These are phyloP conservation scores for Microdochium trichocladiopsis DNA, from an alignment of 2,329 filamentous ascomycete species.

Conservation along the genomic window DNA sequence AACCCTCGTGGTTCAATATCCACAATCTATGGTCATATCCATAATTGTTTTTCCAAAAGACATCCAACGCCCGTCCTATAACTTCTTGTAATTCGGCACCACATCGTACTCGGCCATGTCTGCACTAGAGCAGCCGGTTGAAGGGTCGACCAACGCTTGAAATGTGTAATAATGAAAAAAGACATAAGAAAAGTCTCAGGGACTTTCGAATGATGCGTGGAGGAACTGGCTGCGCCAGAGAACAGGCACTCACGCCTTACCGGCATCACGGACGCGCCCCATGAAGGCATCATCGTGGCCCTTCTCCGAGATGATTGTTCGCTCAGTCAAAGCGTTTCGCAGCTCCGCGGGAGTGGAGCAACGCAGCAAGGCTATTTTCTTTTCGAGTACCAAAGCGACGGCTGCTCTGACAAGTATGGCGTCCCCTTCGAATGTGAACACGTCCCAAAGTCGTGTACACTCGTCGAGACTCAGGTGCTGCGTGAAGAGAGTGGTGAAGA, in stretches of 20 bases:
- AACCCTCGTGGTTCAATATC: no score
- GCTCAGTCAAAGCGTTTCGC: conserved; percentile 23
- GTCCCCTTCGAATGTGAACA: conserved; percentile 79
- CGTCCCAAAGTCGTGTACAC: conserved; percentile 69
- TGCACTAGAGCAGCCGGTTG: background rate
- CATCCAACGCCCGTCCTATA: background rate
- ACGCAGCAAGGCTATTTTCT: conserved; percentile 44
- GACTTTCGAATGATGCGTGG: background rate
- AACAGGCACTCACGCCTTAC: conserved; percentile 7
- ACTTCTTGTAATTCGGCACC: background rate
- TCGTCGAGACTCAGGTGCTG: conserved; percentile 58
- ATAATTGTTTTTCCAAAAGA: background rate
- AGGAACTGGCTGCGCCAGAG: background rate
- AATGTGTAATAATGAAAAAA: background rate
- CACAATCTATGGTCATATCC: background rate
- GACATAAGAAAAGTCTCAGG: background rate
- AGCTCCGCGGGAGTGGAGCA: conserved; percentile 38
- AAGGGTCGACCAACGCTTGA: background rate
- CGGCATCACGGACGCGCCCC: conserved; percentile 12
- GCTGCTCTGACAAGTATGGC: conserved; percentile 62
- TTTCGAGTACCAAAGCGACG: conserved; percentile 55
- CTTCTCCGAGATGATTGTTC: conserved; percentile 11
- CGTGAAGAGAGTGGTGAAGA: conserved; percentile 62
- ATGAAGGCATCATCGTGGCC: conserved; percentile 19
- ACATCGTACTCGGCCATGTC: background rate